These are phyloP conservation scores for Paramyrothecium roridum DNA, from an alignment of 2,329 filamentous ascomycete species.

Conservation along the genomic window DNA sequence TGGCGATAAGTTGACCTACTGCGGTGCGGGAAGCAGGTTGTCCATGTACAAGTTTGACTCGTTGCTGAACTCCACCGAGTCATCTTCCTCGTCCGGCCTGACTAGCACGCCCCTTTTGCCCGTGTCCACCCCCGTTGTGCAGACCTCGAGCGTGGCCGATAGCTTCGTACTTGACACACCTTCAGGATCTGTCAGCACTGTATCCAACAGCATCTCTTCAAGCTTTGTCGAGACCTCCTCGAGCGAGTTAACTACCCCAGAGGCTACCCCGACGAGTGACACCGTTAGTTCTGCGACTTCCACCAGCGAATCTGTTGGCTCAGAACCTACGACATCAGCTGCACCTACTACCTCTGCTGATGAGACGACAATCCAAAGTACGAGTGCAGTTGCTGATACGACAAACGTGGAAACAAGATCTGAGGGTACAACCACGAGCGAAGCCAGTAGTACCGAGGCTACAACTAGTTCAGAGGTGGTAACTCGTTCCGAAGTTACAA, in stretches of 20 bases:
- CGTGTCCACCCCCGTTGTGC: neutral
- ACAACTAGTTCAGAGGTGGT: too few relatives aligned
- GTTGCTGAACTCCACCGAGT: neutral
- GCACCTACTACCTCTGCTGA: neutral
- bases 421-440: neutral
- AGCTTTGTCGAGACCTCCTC: neutral
- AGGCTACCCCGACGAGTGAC: neutral
- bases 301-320: neutral
- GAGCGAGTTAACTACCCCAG: neutral
- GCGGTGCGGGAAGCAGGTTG: conserved; percentile 28
- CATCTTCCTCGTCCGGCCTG: neutral
- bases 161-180: neutral
- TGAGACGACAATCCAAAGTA: neutral
- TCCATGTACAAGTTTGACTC: conserved; percentile 24
- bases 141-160: neutral
- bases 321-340: neutral
- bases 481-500: neutral
- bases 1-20: conserved; percentile 28
- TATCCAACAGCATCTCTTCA: neutral
- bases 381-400: neutral
- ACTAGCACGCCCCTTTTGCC: neutral
- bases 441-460: neutral
- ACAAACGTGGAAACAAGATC: neutral
- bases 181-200: neutral
- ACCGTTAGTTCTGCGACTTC: neutral